A percentile compares a stretch with the other conserved stretches of the same genome.
phyloP scores from a whole-genome alignment of 768 basidiomycete species.

The Lentinula detonsa region DNA sequence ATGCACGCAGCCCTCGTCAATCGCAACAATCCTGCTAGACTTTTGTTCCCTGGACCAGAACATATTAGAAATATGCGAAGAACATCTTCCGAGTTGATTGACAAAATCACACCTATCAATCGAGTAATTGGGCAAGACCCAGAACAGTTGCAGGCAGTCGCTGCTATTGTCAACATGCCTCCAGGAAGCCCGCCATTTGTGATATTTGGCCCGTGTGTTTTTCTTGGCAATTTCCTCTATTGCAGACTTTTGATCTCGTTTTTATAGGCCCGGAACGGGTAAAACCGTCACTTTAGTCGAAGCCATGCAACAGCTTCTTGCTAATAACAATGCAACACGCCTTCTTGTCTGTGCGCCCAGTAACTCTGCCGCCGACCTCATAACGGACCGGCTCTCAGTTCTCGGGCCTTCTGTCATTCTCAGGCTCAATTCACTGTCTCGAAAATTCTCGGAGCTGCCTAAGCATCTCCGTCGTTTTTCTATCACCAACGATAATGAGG shows the following conservation, averaged over 20 bases:
- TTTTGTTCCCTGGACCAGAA: constrained; percentile 40
- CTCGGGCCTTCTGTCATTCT: constrained; percentile 30
- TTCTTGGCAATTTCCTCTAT: background rate
- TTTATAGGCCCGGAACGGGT: constrained; percentile 52
- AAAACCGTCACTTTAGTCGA: constrained; percentile 66
- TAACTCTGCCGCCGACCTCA: constrained; percentile 63
- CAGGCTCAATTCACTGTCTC: constrained; percentile 47
- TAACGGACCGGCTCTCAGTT: constrained; percentile 35
- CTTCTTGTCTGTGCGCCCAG: constrained; percentile 64
- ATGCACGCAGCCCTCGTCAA: constrained; percentile 49
- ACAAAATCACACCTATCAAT: constrained; percentile 20
- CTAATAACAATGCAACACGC: constrained; percentile 28
- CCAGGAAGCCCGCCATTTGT: constrained; percentile 49
- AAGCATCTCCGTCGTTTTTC: constrained; percentile 31
- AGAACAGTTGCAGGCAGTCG: constrained; percentile 45
- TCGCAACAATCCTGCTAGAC: constrained; percentile 27
- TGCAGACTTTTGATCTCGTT: background rate
- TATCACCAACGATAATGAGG: constrained; percentile 28
- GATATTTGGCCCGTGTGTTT: constrained; percentile 58
- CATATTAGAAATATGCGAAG: constrained; percentile 17
- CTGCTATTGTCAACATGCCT: constrained; percentile 37
- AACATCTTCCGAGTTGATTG: constrained; percentile 15
- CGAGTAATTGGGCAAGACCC: constrained; percentile 32
- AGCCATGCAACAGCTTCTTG: constrained; percentile 51
- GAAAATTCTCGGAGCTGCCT: constrained; percentile 30